Percentiles rank a stretch among this genome's conserved stretches.
phyloP scores from a whole-genome alignment of 2,329 filamentous ascomycete genomes.

The Teratosphaeria nubilosa region DNA sequence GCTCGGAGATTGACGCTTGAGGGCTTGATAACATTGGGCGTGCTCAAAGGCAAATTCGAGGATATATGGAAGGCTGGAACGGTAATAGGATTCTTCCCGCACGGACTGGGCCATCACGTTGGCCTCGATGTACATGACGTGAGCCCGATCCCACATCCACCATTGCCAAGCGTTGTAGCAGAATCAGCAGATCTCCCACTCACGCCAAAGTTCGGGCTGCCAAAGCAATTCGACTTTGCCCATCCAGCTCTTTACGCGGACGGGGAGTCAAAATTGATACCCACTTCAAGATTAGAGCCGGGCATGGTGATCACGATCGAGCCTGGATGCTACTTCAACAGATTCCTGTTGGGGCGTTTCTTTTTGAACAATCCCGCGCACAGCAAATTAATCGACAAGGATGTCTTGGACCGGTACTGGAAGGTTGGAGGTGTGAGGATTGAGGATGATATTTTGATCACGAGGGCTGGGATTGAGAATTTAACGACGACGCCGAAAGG shows the following conservation, averaged over 20 bases:
- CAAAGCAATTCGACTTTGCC: not conserved
- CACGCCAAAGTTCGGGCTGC: not conserved
- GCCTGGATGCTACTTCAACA: slow-evolving; percentile 75
- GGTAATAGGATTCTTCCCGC: slow-evolving; percentile 38
- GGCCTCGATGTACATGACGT: slow-evolving; percentile 42
- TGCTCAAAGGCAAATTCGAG: slow-evolving; percentile 53
- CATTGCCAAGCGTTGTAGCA: not conserved
- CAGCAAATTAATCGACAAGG: slow-evolving; percentile 53
- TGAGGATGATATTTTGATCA: slow-evolving; percentile 78
- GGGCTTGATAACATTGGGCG: slow-evolving; percentile 63
- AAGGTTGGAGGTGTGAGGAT: slow-evolving; percentile 80
- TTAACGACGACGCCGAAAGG: slow-evolving; percentile 64
- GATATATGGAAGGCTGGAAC: slow-evolving; percentile 34
- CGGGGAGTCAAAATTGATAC: not conserved
- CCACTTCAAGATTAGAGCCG: slow-evolving; percentile 31
- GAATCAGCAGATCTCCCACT: not conserved
- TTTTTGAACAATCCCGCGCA: slow-evolving; percentile 53
- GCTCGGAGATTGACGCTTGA: slow-evolving; percentile 66
- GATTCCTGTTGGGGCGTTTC: slow-evolving; percentile 56
- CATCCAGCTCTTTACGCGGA: not conserved
- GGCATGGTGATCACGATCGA: slow-evolving; percentile 87
- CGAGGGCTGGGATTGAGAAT: slow-evolving; percentile 68
- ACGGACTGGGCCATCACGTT: slow-evolving; percentile 41
- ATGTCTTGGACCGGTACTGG: slow-evolving; percentile 59
- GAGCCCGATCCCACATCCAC: slow-evolving; percentile 21